These are phyloP conservation scores for Lactarius trivialis DNA, from an alignment of 768 basidiomycete genomes.

Conservation along the genomic window DNA sequence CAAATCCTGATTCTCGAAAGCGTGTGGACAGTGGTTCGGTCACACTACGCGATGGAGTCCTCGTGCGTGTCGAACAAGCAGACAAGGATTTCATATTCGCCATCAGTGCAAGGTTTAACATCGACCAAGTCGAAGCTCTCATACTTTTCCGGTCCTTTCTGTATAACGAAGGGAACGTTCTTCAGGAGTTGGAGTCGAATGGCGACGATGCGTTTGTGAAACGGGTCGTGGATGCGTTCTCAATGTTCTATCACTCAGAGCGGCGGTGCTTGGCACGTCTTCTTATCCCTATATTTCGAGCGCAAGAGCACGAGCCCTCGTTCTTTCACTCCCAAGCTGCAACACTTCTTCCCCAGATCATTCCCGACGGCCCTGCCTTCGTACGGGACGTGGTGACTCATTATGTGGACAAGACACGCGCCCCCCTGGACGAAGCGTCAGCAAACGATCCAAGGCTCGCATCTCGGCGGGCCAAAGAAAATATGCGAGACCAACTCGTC, in stretches of 20 bases:
- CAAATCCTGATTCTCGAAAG: conserved; percentile 59
- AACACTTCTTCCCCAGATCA: conserved; percentile 49
- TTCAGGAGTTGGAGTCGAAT: conserved; percentile 28
- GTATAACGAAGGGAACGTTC: conserved; percentile 54
- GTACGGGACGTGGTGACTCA: conserved; percentile 52
- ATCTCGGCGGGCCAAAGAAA: conserved; percentile 69
- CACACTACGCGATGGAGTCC: conserved; percentile 58
- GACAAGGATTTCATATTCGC: conserved; percentile 66
- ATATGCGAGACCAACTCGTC: conserved; percentile 68
- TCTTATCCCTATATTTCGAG: conserved; percentile 70
- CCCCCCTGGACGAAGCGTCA: conserved; percentile 40
- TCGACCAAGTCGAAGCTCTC: conserved; percentile 78
- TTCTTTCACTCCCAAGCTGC: conserved; percentile 48
- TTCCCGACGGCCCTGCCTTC: conserved; percentile 62
- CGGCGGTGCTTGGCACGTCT: conserved; percentile 62
- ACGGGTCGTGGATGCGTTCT: conserved; percentile 63
- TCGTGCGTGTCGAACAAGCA: conserved; percentile 54
- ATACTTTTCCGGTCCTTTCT: conserved; percentile 70
- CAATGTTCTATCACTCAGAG: conserved; percentile 78
- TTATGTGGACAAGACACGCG: conserved; percentile 50
- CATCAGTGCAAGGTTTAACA: conserved; percentile 63
- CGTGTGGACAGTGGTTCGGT: conserved; percentile 62
- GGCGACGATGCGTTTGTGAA: conserved; percentile 43
- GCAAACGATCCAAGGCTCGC: conserved; percentile 50
- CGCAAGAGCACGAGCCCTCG: conserved; percentile 52